Evolutionary conservation across 73 alveolate genomes (phyloP), one percentile per base, ranked within the genome.

Genomic region (Paramecium sonneborni): DNA sequence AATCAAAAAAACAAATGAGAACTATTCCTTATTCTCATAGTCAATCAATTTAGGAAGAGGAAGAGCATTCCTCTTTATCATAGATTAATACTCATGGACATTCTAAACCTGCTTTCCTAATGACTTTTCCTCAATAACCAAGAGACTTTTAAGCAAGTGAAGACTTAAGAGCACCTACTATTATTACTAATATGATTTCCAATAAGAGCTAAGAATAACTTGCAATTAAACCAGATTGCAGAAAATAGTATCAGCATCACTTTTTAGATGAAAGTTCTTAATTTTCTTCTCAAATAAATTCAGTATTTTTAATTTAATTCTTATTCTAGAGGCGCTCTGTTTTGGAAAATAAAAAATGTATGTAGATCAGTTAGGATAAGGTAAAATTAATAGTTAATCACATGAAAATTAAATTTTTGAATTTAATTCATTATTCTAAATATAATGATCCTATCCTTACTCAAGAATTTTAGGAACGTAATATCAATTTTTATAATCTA

Each of bases 11-110:
- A n/a, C 14, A 62, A 10, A 30, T 62, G 1, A 62, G 26, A 62
- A 62, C 84, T 30, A 14, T 62, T 7, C 84, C 84, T 23, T 62
- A 62, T n/a, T 30, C 39, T 6, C 69, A 79, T 46, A 79, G 90
- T 26, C 34, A 46, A 43, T 79, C 90, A 15, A 79, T 79, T 11
- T 46, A 79, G 24, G 90, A 79, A 34, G 90, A 79, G 30, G 90
- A 79, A 43, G 76, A 79, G 41, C 41, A 79, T 18, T 79, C 90
- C 7, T 79, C 90, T n/a, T 37, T 35, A 18, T 72, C 86, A 4
- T 9, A 79, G 43, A 21, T 30, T 3, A 43, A 30, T n/a, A 23
- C 20, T 10, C 14, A 18, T 34, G 86, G 86, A 3, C 90, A 32
- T n/a, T 24, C 26, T 2, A 39, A 79, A 21, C 55, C 68, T 52